Evolutionary conservation across 768 basidiomycete species (phyloP).

Genomic region (Coprinopsis strossmayeri): DNA sequence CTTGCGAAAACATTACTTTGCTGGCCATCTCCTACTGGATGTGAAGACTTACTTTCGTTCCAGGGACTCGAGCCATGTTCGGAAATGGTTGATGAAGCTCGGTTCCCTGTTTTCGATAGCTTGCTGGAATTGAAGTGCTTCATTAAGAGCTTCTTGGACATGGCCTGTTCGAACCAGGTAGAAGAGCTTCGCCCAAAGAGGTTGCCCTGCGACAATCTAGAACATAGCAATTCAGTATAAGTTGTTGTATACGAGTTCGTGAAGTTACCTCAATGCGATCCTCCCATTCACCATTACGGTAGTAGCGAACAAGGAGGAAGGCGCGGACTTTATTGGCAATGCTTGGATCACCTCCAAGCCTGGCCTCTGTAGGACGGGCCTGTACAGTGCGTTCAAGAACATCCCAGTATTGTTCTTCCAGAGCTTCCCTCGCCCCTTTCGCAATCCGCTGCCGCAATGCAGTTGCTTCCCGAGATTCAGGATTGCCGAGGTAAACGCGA

Average conservation of each 20-base stretch:
- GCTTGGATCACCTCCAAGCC: slow-evolving; percentile 87
- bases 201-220: slow-evolving; percentile 81
- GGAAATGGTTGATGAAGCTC: slow-evolving; percentile 77
- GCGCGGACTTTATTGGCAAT: slow-evolving; percentile 86
- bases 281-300: slow-evolving; percentile 79
- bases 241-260: neutral
- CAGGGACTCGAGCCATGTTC: slow-evolving; percentile 74
- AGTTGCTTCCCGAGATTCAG: slow-evolving; percentile 58
- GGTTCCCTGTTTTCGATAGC: slow-evolving; percentile 74
- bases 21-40: neutral
- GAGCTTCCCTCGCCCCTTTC: slow-evolving; percentile 67
- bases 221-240: slow-evolving; percentile 22
- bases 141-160: slow-evolving; percentile 69
- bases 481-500: slow-evolving; percentile 63
- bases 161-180: slow-evolving; percentile 88
- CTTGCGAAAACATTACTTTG: slow-evolving; percentile 25
- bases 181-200: slow-evolving; percentile 92
- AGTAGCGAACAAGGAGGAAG: slow-evolving; percentile 76
- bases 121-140: slow-evolving; percentile 63
- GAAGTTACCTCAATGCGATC: slow-evolving; percentile 66
- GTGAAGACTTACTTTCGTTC: slow-evolving; percentile 56
- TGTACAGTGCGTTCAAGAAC: slow-evolving; percentile 79
- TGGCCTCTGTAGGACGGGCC: slow-evolving; percentile 75
- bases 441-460: slow-evolving; percentile 69
- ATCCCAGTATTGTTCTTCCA: slow-evolving; percentile 88